Conservation (phyloP, 2,329 filamentous ascomycete genomes). For the Aspergillus novofumigatus region DNA sequence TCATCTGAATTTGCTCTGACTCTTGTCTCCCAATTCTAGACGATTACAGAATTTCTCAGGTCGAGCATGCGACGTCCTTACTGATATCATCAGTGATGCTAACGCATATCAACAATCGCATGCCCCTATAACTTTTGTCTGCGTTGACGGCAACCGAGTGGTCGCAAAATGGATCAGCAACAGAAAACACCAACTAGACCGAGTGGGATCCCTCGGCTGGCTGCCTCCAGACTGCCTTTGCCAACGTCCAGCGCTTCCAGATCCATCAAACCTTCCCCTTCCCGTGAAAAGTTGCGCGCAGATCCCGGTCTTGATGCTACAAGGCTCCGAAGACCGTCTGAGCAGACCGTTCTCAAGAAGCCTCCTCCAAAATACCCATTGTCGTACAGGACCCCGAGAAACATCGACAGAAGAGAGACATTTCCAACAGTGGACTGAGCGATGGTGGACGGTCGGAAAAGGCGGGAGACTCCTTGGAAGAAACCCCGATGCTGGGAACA, state of each 20-base stretch:
- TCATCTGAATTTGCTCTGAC: not conserved
- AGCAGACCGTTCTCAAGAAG: slow-evolving; percentile 36
- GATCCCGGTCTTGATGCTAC: slow-evolving; percentile 35
- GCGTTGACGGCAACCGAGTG: not conserved
- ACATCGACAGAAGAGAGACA: slow-evolving; percentile 17
- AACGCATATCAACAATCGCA: not conserved
- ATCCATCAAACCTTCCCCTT: slow-evolving; percentile 45
- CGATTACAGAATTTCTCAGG: not conserved
- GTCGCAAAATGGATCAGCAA: slow-evolving; percentile 32
- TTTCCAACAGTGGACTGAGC: slow-evolving; percentile 17
- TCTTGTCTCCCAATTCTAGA: not conserved
- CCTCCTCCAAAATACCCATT: slow-evolving; percentile 25
- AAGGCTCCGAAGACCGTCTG: slow-evolving; percentile 37
- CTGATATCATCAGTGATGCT: not conserved
- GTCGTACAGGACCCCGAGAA: slow-evolving; percentile 18
- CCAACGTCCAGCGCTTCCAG: slow-evolving; percentile 39
- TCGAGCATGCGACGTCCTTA: not conserved
- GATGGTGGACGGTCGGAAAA: slow-evolving; percentile 13
- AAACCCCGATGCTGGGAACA: slow-evolving; percentile 11
- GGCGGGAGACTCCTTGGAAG: slow-evolving; percentile 7
- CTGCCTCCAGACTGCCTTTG: slow-evolving; percentile 49
- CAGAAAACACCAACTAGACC: slow-evolving; percentile 25
- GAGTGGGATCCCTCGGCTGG: slow-evolving; percentile 46
- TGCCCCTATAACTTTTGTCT: not conserved
- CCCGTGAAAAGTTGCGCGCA: slow-evolving; percentile 45